phyloP scores from a whole-genome alignment of 768 basidiomycete genomes.

The Tephrocybe sp. region DNA sequence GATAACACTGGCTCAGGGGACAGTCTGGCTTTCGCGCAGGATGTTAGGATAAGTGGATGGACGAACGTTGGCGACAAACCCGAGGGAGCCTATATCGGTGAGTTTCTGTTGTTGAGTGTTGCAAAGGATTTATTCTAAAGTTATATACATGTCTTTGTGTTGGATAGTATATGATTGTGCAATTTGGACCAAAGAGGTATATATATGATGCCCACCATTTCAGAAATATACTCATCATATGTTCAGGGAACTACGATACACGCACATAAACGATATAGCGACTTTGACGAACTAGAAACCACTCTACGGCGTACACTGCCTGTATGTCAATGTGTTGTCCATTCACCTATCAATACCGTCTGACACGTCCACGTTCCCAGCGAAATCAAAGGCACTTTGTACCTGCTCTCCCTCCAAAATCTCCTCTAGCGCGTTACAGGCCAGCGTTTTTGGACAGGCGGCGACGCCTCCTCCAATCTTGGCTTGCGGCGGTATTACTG shows the following conservation, averaged over 20 bases:
- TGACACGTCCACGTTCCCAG: not conserved
- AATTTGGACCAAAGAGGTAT: slow-evolving; percentile 61
- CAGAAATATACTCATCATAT: slow-evolving; percentile 2
- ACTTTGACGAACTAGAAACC: slow-evolving; percentile 55
- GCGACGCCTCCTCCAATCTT: slow-evolving; percentile 59
- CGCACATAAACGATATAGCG: slow-evolving; percentile 65
- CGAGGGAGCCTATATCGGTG: slow-evolving; percentile 67
- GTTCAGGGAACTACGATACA: slow-evolving; percentile 61
- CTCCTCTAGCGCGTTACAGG: slow-evolving; percentile 64
- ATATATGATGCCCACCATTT: no score
- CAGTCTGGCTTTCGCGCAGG: slow-evolving; percentile 57
- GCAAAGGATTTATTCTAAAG: not conserved
- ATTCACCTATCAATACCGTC: not conserved
- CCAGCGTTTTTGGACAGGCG: slow-evolving; percentile 68
- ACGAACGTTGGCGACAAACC: slow-evolving; percentile 67
- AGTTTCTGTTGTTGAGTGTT: slow-evolving; percentile 15
- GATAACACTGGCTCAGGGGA: slow-evolving; percentile 59
- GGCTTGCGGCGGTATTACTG: slow-evolving; percentile 62
- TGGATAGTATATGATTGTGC: slow-evolving; percentile 67
- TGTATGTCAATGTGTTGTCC: slow-evolving; percentile 30
- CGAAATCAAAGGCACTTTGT: slow-evolving; percentile 44
- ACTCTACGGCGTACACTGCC: slow-evolving; percentile 52
- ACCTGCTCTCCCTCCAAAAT: slow-evolving; percentile 68
- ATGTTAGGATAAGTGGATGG: slow-evolving; percentile 70
- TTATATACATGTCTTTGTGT: not conserved